Conservation (phyloP, 306 rosid genomes). For the Inga leiocalycina region DNA sequence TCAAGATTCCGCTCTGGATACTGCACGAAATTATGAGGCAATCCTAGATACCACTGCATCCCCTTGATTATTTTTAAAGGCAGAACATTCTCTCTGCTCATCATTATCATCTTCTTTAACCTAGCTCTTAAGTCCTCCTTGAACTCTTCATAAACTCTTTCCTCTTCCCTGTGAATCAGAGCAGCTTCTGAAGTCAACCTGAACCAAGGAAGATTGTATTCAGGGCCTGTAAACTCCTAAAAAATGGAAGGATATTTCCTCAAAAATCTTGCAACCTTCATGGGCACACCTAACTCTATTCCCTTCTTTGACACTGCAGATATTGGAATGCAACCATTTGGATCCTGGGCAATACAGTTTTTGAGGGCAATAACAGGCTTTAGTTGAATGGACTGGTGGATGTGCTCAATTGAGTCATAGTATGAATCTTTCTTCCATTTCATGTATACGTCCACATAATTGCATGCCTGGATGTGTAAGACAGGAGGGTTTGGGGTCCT, state of each 20-base stretch:
- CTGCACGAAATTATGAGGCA: slow-evolving; percentile 68
- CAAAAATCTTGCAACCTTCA: slow-evolving; percentile 74
- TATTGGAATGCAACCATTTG: slow-evolving; percentile 77
- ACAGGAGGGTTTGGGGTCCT: slow-evolving; percentile 37
- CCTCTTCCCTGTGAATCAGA: slow-evolving; percentile 73
- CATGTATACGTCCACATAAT: slow-evolving; percentile 87
- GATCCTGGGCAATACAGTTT: slow-evolving; percentile 62
- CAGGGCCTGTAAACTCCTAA: slow-evolving; percentile 76
- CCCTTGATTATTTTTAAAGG: slow-evolving; percentile 84
- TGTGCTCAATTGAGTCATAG: slow-evolving; percentile 73
- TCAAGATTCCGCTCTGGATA: slow-evolving; percentile 59
- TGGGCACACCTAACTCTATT: slow-evolving; percentile 61
- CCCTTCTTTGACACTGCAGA: slow-evolving; percentile 75
- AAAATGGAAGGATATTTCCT: slow-evolving; percentile 86
- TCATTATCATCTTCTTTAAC: slow-evolving; percentile 77
- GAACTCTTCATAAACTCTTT: slow-evolving; percentile 59
- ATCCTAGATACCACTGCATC: slow-evolving; percentile 91
- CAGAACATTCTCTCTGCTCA: slow-evolving; percentile 67
- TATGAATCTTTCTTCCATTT: slow-evolving; percentile 84
- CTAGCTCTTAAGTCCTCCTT: slow-evolving; percentile 63
- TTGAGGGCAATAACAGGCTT: slow-evolving; percentile 72
- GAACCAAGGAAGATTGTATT: slow-evolving; percentile 85
- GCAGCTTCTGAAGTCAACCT: slow-evolving; percentile 78
- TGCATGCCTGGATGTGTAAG: slow-evolving; percentile 43
- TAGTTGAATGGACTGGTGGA: slow-evolving; percentile 66